These are phyloP conservation scores for Yueomyces sinensis DNA, from an alignment of 805 yeast species.

Conservation along the genomic window DNA sequence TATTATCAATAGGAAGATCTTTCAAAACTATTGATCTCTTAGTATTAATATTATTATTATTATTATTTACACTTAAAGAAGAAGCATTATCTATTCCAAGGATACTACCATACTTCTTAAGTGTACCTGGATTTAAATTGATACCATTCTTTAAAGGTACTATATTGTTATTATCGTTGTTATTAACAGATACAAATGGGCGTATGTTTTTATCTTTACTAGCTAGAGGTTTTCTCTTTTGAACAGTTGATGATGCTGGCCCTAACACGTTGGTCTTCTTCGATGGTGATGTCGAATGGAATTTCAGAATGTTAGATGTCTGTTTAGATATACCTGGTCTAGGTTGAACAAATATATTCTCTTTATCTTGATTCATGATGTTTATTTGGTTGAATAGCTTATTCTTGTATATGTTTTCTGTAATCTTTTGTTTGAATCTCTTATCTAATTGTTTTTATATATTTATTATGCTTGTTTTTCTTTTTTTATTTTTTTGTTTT, in stretches of 20 bases:
- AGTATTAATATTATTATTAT: background rate
- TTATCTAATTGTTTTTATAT: no score
- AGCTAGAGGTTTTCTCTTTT: constrained; percentile 17
- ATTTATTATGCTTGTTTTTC: no score
- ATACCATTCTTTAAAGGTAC: background rate
- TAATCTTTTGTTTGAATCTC: no score
- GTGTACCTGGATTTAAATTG: constrained; percentile 16
- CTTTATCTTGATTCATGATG: constrained; percentile 2
- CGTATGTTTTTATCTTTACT: constrained; percentile 19
- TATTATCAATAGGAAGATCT: constrained; percentile 9
- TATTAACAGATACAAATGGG: background rate
- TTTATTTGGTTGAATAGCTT: background rate
- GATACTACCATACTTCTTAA: constrained; percentile 23
- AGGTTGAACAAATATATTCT: background rate
- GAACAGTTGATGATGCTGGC: constrained; percentile 2
- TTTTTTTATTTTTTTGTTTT: no score
- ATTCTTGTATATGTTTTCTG: background rate
- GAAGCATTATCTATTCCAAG: constrained; percentile 16
- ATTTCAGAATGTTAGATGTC: background rate
- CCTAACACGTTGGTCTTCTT: constrained; percentile 3
- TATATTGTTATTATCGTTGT: background rate
- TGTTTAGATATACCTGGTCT: background rate
- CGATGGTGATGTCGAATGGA: constrained; percentile 6
- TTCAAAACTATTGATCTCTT: constrained; percentile 12
- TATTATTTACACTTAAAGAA: constrained; percentile 7